Conservation (phyloP, 2,329 filamentous ascomycete species). For the Cytospora piceicola region DNA sequence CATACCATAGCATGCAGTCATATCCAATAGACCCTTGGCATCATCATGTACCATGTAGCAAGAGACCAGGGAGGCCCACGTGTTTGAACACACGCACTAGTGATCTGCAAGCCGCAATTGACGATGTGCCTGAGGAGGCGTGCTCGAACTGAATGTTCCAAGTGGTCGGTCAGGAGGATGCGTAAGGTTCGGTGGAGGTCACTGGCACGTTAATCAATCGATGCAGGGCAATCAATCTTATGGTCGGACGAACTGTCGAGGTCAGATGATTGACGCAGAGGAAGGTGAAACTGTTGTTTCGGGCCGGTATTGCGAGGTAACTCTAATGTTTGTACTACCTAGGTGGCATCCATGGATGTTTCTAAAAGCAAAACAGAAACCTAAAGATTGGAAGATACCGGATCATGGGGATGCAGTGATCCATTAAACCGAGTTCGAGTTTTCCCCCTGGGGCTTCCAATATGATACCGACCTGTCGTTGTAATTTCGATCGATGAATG, state of each 20-base stretch:
- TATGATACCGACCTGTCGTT: neutral
- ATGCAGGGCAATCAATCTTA: neutral
- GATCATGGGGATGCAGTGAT: neutral
- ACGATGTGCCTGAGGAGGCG: neutral
- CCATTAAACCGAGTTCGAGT: neutral
- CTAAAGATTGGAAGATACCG: too few species aligned
- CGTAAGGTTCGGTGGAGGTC: neutral
- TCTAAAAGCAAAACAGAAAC: too few species aligned
- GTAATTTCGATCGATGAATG: too few species aligned
- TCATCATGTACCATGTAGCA: slow-evolving; percentile 13
- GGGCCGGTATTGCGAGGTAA: too few species aligned
- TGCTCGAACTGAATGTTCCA: neutral
- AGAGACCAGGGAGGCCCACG: slow-evolving; percentile 12
- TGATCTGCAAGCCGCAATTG: slow-evolving; percentile 13
- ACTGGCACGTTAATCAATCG: neutral
- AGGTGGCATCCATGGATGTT: neutral
- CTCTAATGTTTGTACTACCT: neutral
- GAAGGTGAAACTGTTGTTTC: neutral
- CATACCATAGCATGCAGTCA: neutral
- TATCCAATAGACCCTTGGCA: slow-evolving; percentile 16
- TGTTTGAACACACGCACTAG: slow-evolving; percentile 18
- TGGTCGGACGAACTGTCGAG: neutral
- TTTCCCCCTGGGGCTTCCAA: neutral
- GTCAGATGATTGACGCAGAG: neutral
- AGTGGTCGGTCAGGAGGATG: neutral